Conservation (phyloP, 768 basidiomycete species). For the Filobasidium floriforme region DNA sequence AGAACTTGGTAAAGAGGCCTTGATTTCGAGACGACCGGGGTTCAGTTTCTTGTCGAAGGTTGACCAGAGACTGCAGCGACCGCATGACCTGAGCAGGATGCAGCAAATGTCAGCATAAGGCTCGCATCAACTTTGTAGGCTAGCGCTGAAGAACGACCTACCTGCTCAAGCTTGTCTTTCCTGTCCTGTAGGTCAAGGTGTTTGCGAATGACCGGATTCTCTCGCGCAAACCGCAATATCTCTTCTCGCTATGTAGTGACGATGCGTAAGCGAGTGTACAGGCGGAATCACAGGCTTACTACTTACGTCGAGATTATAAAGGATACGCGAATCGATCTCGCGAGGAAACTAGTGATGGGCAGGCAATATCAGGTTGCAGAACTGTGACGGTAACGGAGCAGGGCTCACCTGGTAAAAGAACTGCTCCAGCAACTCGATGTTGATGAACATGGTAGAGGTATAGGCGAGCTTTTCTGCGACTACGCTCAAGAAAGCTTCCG, state of each 20-base stretch:
- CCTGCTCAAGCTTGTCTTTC: constrained; percentile 95
- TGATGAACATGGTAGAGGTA: constrained; percentile 96
- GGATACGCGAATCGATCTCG: constrained; percentile 86
- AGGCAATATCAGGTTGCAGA: too few relatives aligned
- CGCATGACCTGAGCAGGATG: constrained; percentile 69
- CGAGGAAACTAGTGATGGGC: constrained; percentile 68
- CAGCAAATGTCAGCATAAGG: background rate
- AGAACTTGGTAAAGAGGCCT: constrained; percentile 44
- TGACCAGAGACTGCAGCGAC: constrained; percentile 83
- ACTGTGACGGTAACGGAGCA: too few relatives aligned
- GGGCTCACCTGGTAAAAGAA: constrained; percentile 96
- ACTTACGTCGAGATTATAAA: constrained; percentile 75
- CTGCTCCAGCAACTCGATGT: constrained; percentile 92
- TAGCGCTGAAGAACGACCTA: constrained; percentile 29
- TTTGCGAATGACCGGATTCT: constrained; percentile 78
- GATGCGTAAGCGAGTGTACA: background rate
- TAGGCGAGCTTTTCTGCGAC: constrained; percentile 94
- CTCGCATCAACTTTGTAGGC: background rate
- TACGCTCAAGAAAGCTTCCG: constrained; percentile 91
- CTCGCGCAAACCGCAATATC: constrained; percentile 82
- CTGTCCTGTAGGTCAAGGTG: constrained; percentile 93
- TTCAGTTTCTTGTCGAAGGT: constrained; percentile 73
- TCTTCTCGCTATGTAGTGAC: constrained; percentile 54
- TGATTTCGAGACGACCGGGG: constrained; percentile 47
- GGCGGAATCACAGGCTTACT: background rate